Evolutionary conservation across 441 rosid genomes (phyloP), one percentile per base, ranked within the genome.

Genomic region (Aleurites moluccanus): DNA sequence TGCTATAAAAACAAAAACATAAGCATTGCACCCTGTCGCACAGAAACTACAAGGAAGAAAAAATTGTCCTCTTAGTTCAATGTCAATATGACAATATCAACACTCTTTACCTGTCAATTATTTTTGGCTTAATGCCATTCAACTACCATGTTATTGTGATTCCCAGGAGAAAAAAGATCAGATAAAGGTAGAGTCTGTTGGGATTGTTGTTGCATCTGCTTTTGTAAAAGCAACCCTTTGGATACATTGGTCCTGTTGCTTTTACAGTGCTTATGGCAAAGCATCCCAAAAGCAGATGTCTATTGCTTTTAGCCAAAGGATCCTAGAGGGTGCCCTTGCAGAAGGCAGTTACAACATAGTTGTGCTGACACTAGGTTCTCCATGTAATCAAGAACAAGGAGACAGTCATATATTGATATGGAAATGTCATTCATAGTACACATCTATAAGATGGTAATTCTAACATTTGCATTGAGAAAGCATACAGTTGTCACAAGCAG

Each of bases 131-230:
- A 30, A 35, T 42, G 2, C 7, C 38, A 60, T 71, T 60, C 28
- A 20, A 42, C 25, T 16, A 30, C 68, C 16, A 13, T 20, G 57
- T 25, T 61, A 70, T 27, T 25, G 33, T 38, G 23, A 67, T 67
- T 30, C 45, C 45, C 57, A 67, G 21, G n/a, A 33, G 18, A 13
- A 53, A 69, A 52, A 70, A 70, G 33, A 56, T 56, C 73, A 69
- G 5, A 55, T 13, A 23, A 27, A 21, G 52, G 38, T 10, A 35
- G 28, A 44, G 23, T 72, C 18, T 60, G 1, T 57, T 21, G 21
- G 44, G 20, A 45, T 18, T 44, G 52, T 44, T 25, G 20, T 45
- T 60, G 27, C 67, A 60, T 40, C n/a, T 57, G 7, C n/a, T 44
- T 25, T 59, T 45, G 47, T 3, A 21, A 70, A 27, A 70, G 73